Percentiles rank a stretch among this genome's conserved stretches.
Conservation (phyloP, 805 yeast species). For the Soucietia sequanensis region DNA sequence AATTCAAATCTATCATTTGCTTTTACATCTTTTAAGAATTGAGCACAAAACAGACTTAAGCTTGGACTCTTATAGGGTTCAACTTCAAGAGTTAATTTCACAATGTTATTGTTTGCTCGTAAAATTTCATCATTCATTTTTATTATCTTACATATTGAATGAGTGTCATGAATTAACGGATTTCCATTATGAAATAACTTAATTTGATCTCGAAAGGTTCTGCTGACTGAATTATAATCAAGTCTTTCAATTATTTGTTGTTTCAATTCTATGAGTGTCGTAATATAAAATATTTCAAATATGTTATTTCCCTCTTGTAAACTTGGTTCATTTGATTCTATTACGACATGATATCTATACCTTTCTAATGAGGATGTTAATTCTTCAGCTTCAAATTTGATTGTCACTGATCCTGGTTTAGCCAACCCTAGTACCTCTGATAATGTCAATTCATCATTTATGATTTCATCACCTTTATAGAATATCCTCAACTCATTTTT, state of each 20-base stretch:
- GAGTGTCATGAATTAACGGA: slow-evolving; percentile 4
- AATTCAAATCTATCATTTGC: slow-evolving; percentile 20
- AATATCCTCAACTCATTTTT: too few relatives aligned
- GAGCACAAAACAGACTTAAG: too few relatives aligned
- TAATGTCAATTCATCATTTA: slow-evolving; percentile 8
- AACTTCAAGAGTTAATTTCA: slow-evolving; percentile 13
- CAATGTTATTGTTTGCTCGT: slow-evolving; percentile 7
- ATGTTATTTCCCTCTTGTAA: slow-evolving; percentile 16
- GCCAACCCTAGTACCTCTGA: too few relatives aligned
- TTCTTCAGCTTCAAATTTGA: slow-evolving; percentile 1
- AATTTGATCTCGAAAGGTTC: slow-evolving; percentile 28
- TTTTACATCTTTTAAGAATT: slow-evolving; percentile 23
- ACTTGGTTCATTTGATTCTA: slow-evolving; percentile 13
- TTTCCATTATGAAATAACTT: slow-evolving; percentile 11
- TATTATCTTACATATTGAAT: slow-evolving; percentile 8
- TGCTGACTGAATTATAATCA: slow-evolving; percentile 18
- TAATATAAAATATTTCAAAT: slow-evolving; percentile 18
- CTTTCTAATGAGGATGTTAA: slow-evolving; percentile 9
- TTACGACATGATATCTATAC: slow-evolving; percentile 17
- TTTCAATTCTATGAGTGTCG: slow-evolving; percentile 20
- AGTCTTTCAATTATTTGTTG: slow-evolving; percentile 16
- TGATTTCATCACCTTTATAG: slow-evolving; percentile 2
- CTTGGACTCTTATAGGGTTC: too few relatives aligned
- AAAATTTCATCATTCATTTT: slow-evolving; percentile 9
- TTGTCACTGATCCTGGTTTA: neutral